These are phyloP conservation scores for Didymella exigua DNA, from an alignment of 2,329 filamentous ascomycete species.

Conservation along the genomic window DNA sequence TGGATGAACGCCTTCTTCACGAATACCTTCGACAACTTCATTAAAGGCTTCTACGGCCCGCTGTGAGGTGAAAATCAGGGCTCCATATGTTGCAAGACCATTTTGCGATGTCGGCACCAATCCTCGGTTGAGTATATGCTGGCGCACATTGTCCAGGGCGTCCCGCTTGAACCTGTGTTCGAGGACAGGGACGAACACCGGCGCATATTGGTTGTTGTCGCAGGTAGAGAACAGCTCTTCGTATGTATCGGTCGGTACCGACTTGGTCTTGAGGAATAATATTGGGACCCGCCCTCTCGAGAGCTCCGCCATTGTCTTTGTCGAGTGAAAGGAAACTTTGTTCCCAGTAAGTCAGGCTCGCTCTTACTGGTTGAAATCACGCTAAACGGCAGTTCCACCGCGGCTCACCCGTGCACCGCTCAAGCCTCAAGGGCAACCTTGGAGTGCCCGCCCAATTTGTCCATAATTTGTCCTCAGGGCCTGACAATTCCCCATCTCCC, in stretches of 20 bases:
- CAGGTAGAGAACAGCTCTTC: constrained; percentile 66
- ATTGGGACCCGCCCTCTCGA: constrained; percentile 56
- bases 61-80: constrained; percentile 84
- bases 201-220: constrained; percentile 59
- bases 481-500: constrained; percentile 13
- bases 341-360: constrained; percentile 10
- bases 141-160: constrained; percentile 61
- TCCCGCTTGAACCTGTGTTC: constrained; percentile 70
- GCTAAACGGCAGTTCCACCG: constrained; percentile 12
- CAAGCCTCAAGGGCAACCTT: too few species aligned
- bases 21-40: constrained; percentile 63
- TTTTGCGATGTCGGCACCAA: constrained; percentile 38
- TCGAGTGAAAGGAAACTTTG: constrained; percentile 7
- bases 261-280: constrained; percentile 79
- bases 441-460: constrained; percentile 31
- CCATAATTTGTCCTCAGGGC: constrained; percentile 21
- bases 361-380: constrained; percentile 4
- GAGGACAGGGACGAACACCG: constrained; percentile 76
- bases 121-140: constrained; percentile 55
- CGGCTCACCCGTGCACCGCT: constrained; percentile 16
- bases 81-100: constrained; percentile 63
- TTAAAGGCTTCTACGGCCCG: constrained; percentile 80
- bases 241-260: constrained; percentile 72
- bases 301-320: constrained; percentile 29
- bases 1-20: constrained; percentile 38